Percentiles rank a stretch among this genome's conserved stretches.
Conservation (phyloP, 208 protist species). For the Entamoeba nuttalli region DNA sequence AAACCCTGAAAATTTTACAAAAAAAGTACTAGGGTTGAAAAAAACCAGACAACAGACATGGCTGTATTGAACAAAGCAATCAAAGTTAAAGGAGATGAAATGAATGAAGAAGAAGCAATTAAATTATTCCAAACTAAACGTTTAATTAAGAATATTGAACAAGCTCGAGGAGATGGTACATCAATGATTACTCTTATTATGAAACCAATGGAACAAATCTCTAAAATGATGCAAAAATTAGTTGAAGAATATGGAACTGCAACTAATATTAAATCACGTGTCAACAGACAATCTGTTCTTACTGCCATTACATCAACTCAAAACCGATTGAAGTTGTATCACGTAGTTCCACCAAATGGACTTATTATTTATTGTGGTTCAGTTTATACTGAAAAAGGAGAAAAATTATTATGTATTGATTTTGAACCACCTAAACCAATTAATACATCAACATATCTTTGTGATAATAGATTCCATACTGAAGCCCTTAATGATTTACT, state of each 20-base stretch:
- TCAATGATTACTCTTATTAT: constrained; percentile 21
- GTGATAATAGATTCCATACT: constrained; percentile 80
- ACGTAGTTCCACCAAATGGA: constrained; percentile 47
- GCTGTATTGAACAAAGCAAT: background rate
- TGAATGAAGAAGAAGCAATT: background rate
- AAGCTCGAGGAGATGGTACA: constrained; percentile 6
- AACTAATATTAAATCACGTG: constrained; percentile 97
- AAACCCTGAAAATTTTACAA: background rate
- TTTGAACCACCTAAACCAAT: constrained; percentile 98
- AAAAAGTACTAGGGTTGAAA: background rate
- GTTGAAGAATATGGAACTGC: constrained; percentile 96
- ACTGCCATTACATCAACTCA: constrained; percentile 68
- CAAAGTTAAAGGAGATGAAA: background rate
- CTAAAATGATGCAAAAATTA: constrained; percentile 75
- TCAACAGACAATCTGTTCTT: constrained; percentile 79
- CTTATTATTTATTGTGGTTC: constrained; percentile 88
- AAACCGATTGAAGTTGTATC: constrained; percentile 33
- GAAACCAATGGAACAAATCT: constrained; percentile 7
- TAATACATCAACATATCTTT: constrained; percentile 91
- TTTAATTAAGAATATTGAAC: background rate
- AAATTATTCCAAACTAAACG: background rate
- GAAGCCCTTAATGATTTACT: constrained; percentile 85
- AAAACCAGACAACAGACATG: background rate
- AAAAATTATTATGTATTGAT: constrained; percentile 94
- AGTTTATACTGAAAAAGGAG: constrained; percentile 87